phyloP scores from a whole-genome alignment of 2,329 filamentous ascomycete species.

The Hypoxylon sp. region DNA sequence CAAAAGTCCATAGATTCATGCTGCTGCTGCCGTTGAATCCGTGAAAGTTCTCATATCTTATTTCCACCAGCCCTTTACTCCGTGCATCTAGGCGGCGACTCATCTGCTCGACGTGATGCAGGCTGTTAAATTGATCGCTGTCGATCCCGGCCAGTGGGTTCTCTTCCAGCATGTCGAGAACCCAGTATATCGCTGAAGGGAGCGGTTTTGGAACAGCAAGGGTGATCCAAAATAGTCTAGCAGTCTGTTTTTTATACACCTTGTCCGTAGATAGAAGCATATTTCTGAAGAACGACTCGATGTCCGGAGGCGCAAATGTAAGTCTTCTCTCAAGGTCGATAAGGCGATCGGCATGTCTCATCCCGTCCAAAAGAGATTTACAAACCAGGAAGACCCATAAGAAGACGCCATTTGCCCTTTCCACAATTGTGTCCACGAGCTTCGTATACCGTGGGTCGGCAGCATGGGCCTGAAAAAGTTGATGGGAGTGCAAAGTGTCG shows the following conservation, averaged over 20 bases:
- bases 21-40: background rate
- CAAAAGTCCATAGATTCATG: background rate
- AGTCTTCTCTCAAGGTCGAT: background rate
- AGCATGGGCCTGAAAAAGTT: background rate
- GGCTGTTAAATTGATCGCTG: background rate
- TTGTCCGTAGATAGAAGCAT: background rate
- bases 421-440: background rate
- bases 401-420: background rate
- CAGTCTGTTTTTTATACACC: background rate
- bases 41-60: background rate
- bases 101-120: background rate
- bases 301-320: background rate
- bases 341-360: background rate
- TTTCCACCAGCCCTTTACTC: background rate
- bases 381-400: background rate
- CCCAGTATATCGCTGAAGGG: background rate
- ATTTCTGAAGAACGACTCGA: background rate
- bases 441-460: background rate
- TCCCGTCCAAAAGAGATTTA: background rate
- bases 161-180: background rate
- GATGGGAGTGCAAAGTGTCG: background rate
- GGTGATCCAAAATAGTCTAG: background rate
- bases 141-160: background rate
- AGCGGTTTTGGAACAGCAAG: background rate
- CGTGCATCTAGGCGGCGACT: background rate